These are phyloP conservation scores for Colletotrichum paranaense DNA, from an alignment of 2,329 filamentous ascomycete genomes.

Conservation along the genomic window DNA sequence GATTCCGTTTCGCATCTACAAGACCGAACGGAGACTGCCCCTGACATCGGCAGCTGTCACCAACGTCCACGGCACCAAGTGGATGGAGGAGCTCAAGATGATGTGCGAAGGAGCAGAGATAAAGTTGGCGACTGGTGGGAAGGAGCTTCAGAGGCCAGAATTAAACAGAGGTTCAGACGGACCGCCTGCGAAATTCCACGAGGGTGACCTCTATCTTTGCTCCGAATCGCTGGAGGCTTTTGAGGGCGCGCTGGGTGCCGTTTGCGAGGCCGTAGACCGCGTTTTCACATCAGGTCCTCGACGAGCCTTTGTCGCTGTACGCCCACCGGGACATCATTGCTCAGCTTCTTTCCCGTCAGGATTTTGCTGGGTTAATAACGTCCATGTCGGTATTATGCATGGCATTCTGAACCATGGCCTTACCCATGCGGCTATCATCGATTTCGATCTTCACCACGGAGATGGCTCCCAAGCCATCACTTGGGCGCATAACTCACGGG, in stretches of 20 bases:
- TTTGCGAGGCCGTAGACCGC: conserved; percentile 91
- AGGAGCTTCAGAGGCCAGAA: conserved; percentile 79
- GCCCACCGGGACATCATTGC: conserved; percentile 96
- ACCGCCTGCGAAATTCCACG: conserved; percentile 73
- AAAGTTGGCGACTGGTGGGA: conserved; percentile 80
- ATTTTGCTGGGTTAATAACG: conserved; percentile 99
- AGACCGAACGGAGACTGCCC: conserved; percentile 78
- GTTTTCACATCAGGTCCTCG: conserved; percentile 77
- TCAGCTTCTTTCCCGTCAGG: conserved; percentile 90
- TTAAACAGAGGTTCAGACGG: conserved; percentile 63
- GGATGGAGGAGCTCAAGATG: conserved; percentile 90
- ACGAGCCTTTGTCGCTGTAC: conserved; percentile 90
- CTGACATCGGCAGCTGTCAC: conserved; percentile 83
- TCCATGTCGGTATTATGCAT: conserved; percentile 96
- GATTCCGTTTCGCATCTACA: conserved; percentile 86
- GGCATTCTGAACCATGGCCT: conserved; percentile 85
- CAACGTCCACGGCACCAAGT: conserved; percentile 88
- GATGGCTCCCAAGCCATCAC: conserved; percentile 96
- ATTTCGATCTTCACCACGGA: conserved; percentile 92
- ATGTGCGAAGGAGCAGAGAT: conserved; percentile 87
- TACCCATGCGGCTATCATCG: conserved; percentile 93
- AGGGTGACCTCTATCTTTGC: conserved; percentile 92
- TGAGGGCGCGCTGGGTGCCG: conserved; percentile 90
- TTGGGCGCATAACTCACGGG: conserved; percentile 87
- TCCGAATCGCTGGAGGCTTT: conserved; percentile 87